Evolutionary conservation across 2,329 filamentous ascomycete genomes (phyloP).

Genomic region (Cercospora sesami): DNA sequence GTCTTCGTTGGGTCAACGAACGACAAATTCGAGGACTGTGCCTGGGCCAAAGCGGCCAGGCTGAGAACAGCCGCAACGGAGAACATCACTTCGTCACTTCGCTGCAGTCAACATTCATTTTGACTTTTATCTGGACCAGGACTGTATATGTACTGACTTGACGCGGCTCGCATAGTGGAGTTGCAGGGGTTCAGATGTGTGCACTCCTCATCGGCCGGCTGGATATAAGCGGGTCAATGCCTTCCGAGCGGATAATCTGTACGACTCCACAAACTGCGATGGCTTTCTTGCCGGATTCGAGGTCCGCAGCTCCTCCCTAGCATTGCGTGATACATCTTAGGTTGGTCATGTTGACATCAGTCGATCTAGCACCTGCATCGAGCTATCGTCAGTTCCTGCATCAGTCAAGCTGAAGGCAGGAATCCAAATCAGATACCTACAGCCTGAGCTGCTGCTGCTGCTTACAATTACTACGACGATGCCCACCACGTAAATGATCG

Average conservation of each 20-base stretch:
- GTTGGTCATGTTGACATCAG: neutral
- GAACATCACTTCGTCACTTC: neutral
- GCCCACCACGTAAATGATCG: too few relatives aligned
- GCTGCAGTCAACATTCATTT: neutral
- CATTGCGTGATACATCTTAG: neutral
- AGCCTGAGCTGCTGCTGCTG: too few relatives aligned
- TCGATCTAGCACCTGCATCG: neutral
- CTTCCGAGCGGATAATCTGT: neutral
- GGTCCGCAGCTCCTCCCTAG: neutral
- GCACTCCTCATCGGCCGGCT: conserved; percentile 1
- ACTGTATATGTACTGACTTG: neutral
- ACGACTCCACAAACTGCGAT: neutral
- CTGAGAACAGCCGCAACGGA: neutral
- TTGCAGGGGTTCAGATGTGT: neutral
- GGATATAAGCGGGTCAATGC: neutral
- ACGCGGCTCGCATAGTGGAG: neutral
- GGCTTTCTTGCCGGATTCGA: neutral
- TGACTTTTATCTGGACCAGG: neutral
- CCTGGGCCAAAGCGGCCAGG: neutral
- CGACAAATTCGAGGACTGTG: neutral
- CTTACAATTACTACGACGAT: too few relatives aligned
- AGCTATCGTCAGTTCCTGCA: neutral
- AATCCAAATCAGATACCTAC: neutral
- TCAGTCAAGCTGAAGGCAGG: neutral
- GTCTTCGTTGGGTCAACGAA: conserved; percentile 14